Percentiles rank a stretch among this genome's conserved stretches.
These are phyloP conservation scores for Lipomyces sp. DNA, from an alignment of 805 yeast genomes.

Conservation along the genomic window DNA sequence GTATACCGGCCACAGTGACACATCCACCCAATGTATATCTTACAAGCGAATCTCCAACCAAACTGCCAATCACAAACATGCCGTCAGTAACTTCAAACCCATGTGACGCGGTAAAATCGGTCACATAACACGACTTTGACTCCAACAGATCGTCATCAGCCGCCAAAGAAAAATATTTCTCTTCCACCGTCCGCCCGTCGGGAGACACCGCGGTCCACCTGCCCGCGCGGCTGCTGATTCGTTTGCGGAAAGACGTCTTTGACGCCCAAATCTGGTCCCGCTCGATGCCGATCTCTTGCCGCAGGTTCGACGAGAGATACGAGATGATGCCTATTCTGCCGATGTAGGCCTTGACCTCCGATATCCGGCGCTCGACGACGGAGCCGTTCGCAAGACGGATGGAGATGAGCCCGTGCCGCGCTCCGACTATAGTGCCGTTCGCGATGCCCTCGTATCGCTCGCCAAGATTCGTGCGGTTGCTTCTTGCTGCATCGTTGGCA, in stretches of 20 bases:
- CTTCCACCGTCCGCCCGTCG: background rate
- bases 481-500: background rate
- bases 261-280: conserved; percentile 24
- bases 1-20: conserved; percentile 31
- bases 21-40: conserved; percentile 35
- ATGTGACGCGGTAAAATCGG: conserved; percentile 16
- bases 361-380: conserved; percentile 12
- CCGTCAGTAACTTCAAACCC: conserved; percentile 27
- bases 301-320: conserved; percentile 27
- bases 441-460: conserved; percentile 25
- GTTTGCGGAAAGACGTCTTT: conserved; percentile 10
- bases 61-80: conserved; percentile 35
- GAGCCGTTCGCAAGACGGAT: conserved; percentile 3
- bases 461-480: background rate
- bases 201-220: conserved; percentile 7
- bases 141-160: conserved; percentile 4
- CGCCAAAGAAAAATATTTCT: conserved; percentile 5
- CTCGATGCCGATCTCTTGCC: conserved; percentile 22
- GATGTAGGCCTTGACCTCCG: conserved; percentile 29
- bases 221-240: conserved; percentile 11
- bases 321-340: conserved; percentile 36
- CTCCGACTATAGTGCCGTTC: conserved; percentile 12
- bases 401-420: background rate
- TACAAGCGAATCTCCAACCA: conserved; percentile 37
- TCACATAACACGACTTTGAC: conserved; percentile 1